Percentiles rank a stretch among this genome's conserved stretches.
phyloP scores from a whole-genome alignment of 441 rosid species.

The Mallotus japonicus region DNA sequence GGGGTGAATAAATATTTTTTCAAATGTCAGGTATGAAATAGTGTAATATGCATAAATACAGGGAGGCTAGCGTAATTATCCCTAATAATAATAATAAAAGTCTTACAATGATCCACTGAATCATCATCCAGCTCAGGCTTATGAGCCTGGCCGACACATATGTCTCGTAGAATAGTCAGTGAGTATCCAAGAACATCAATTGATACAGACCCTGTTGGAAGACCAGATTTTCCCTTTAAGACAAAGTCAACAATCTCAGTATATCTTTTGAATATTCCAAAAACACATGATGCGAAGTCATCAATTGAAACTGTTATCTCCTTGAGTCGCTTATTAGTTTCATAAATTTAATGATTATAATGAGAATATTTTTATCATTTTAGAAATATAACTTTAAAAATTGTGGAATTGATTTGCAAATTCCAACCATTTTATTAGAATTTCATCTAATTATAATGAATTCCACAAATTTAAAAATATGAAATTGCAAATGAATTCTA shows the following conservation, averaged over 20 bases:
- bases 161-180: constrained; percentile 50
- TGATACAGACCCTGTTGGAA: constrained; percentile 52
- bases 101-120: constrained; percentile 32
- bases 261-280: constrained; percentile 48
- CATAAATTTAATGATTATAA: no score
- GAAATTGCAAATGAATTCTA: no score
- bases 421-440: no score
- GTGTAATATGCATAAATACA: no score
- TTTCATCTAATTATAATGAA: no score
- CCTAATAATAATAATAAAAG: constrained; percentile 28
- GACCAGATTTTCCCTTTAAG: constrained; percentile 41
- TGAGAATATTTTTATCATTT: no score
- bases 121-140: constrained; percentile 27
- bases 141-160: constrained; percentile 52
- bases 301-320: constrained; percentile 41
- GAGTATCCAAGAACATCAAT: constrained; percentile 66
- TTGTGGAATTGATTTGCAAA: no score
- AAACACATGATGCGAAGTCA: constrained; percentile 36
- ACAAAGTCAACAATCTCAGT: constrained; percentile 32
- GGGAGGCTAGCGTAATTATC: no score
- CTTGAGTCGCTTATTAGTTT: constrained; percentile 37
- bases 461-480: no score
- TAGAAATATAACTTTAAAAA: no score
- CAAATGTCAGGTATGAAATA: no score
- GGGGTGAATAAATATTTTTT: no score